Evolutionary conservation across 768 basidiomycete species (phyloP), one percentile per base, ranked within the genome.

Genomic region (Lactarius evosmus): DNA sequence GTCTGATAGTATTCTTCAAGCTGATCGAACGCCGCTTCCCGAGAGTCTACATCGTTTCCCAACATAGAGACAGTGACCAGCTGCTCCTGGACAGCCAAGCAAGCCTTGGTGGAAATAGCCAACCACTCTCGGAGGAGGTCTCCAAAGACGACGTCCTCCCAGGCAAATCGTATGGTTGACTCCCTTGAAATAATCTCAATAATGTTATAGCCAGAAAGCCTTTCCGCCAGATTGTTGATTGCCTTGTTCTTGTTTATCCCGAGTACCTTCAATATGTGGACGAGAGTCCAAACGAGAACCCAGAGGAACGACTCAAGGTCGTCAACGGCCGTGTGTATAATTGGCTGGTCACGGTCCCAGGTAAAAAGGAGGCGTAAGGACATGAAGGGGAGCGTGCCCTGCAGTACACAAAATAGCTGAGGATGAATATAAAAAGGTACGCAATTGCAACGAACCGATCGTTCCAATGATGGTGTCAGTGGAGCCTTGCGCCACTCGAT

Each of bases 341-440:
- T 16, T 22, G 14, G 16, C 4, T 7, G 2, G 1, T 29, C 0
- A 0, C 1, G 2, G 3, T 2, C 0, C 34, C 29, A 32, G 29
- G 36, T 36, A 1, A 0, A 0, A 9, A 40, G 4, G n/a, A 60
- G 27, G 4, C 30, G 38, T 2, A 16, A 0, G 1, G 59, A 52
- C 36, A 60, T 8, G 12, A 60, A 60, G 5, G 36, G 51, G 0
- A 52, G 12, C 6, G 59, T 53, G 4, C 51, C 59, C 59, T 60
- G n/a, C n/a, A 36, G 33, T 3, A n/a, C 3, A 14, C 14, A 4
- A 6, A 25, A n/a, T 34, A 17, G 25, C 17, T 19, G 12, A 6
- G 22, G 5, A 22, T 22, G 30, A 22, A 19, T 9, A 22, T 12
- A 17, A 3, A 19, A 27, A 5, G 0, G 1, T 19, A 29, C 11